A percentile compares a stretch with the other conserved stretches of the same genome.
phyloP scores from a whole-genome alignment of 208 protist species.

The Trichomonas gallinae region DNA sequence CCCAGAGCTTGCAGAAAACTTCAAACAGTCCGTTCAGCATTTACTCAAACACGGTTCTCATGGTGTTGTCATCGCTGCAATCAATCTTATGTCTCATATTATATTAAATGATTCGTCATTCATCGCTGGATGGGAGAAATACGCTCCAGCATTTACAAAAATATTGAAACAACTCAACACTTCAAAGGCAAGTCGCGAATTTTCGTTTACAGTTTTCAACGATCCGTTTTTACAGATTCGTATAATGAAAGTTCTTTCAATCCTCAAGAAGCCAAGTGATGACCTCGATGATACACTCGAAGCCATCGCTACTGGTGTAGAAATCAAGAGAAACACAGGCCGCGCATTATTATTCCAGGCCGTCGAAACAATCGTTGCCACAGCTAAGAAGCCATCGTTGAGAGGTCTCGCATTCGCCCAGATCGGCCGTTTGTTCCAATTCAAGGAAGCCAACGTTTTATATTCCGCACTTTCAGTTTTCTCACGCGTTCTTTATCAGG shows the following conservation, averaged over 20 bases:
- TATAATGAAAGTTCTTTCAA: background rate
- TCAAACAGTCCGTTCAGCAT: background rate
- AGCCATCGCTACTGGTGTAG: background rate
- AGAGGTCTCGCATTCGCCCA: background rate
- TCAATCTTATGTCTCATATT: background rate
- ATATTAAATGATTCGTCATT: background rate
- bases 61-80: background rate
- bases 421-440: background rate
- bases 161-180: background rate
- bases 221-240: background rate
- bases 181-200: background rate
- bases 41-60: background rate
- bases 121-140: background rate
- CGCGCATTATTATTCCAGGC: background rate
- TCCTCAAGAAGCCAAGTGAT: background rate
- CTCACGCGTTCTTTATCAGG: background rate
- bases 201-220: background rate
- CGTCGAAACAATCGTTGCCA: background rate
- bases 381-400: background rate
- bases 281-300: background rate
- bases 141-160: slow-evolving; percentile 4
- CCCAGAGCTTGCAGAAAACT: background rate
- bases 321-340: background rate
- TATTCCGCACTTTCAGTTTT: background rate
- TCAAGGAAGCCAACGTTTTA: background rate